These are phyloP conservation scores for Podosphaera aphanis DNA, from an alignment of 2,329 filamentous ascomycete species.

Conservation along the genomic window DNA sequence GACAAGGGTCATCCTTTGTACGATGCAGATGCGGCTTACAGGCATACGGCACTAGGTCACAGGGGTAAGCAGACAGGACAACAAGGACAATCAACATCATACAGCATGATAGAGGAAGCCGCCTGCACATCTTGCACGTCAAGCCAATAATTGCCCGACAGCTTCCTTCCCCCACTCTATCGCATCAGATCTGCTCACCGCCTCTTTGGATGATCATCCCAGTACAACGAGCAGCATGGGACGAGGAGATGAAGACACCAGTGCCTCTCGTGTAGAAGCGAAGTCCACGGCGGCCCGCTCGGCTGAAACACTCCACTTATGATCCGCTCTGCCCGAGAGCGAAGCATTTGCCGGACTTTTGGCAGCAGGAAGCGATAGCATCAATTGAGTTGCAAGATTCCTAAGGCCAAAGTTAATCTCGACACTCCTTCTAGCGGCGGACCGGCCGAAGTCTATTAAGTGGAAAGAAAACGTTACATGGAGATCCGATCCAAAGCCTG, in stretches of 20 bases:
- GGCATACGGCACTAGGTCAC: not conserved
- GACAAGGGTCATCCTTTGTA: not conserved
- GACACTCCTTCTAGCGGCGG: not conserved
- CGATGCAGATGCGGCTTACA: not conserved
- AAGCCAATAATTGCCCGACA: not conserved
- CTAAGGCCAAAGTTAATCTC: not conserved
- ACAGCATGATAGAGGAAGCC: not conserved
- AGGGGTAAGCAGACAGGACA: not conserved
- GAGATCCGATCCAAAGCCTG: not conserved
- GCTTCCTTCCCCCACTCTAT: not conserved
- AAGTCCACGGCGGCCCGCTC: not conserved
- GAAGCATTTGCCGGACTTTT: not conserved
- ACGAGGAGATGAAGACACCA: not conserved
- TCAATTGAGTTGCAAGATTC: not conserved
- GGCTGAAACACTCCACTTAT: not conserved
- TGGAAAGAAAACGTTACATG: not conserved
- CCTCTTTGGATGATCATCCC: not conserved
- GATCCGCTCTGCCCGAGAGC: not conserved
- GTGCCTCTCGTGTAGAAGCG: not conserved
- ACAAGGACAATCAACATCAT: too few relatives aligned
- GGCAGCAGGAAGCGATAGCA: not conserved
- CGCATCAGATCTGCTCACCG: not conserved
- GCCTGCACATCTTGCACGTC: not conserved
- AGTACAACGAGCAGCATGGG: not conserved
- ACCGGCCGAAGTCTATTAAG: not conserved